A percentile compares a stretch with the other conserved stretches of the same genome.
phyloP scores from a whole-genome alignment of 495 filamentous ascomycete species.

The Symbiotaphrina buchneri region DNA sequence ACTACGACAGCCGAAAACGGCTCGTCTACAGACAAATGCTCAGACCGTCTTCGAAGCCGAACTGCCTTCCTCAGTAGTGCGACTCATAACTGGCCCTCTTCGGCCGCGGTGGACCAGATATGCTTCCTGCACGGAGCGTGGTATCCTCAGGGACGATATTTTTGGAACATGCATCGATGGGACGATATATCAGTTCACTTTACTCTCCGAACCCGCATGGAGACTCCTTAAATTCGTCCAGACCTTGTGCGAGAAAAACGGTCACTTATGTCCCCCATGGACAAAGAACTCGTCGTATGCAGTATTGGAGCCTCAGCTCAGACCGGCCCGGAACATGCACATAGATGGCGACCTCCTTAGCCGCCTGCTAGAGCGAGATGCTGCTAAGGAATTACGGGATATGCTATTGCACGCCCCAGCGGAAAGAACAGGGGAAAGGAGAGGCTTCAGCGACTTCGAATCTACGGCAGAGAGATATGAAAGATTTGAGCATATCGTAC shows the following conservation, averaged over 20 bases:
- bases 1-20: constrained; percentile 16
- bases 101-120: constrained; percentile 19
- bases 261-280: constrained; percentile 1
- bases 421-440: not conserved
- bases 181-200: constrained; percentile 34
- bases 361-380: constrained; percentile 1
- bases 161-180: constrained; percentile 47
- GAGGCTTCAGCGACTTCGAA: constrained; percentile 3
- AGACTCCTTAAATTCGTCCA: constrained; percentile 39
- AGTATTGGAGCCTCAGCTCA: too few species aligned
- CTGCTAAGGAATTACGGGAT: not conserved
- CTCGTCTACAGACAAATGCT: not conserved
- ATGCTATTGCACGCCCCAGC: constrained; percentile 3
- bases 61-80: constrained; percentile 23
- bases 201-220: constrained; percentile 29
- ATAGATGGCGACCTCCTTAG: constrained; percentile 4
- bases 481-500: constrained; percentile 1
- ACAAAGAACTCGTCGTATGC: too few species aligned
- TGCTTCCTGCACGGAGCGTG: constrained; percentile 8
- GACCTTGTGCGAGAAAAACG: constrained; percentile 17
- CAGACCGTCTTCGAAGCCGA: constrained; percentile 25
- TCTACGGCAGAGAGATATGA: not conserved
- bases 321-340: too few species aligned
- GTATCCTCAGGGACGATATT: constrained; percentile 15
- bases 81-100: constrained; percentile 19